phyloP scores from a whole-genome alignment of 306 rosid species.

The Hippophae gyantsensis region DNA sequence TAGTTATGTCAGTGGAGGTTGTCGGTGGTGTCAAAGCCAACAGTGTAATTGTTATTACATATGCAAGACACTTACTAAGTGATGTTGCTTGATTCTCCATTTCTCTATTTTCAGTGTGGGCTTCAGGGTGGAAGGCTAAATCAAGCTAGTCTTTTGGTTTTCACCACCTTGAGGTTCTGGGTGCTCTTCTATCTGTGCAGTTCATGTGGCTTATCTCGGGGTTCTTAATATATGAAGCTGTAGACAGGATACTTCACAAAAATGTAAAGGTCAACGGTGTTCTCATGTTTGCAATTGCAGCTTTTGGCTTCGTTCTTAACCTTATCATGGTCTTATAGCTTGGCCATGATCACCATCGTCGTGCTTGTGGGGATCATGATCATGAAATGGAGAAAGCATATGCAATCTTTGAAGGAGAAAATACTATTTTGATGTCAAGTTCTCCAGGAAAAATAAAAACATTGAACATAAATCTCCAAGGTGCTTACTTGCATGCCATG shows the following conservation, averaged over 20 bases:
- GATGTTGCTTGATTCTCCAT: slow-evolving; percentile 69
- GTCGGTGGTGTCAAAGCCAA: slow-evolving; percentile 80
- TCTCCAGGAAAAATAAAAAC: slow-evolving; percentile 21
- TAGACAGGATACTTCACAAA: slow-evolving; percentile 37
- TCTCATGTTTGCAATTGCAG: slow-evolving; percentile 78
- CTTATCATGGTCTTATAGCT: slow-evolving; percentile 75
- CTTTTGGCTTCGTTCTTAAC: slow-evolving; percentile 72
- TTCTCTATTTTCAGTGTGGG: slow-evolving; percentile 79
- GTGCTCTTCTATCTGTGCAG: slow-evolving; percentile 82
- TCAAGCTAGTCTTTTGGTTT: slow-evolving; percentile 68
- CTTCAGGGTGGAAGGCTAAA: slow-evolving; percentile 82
- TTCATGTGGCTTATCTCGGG: slow-evolving; percentile 83
- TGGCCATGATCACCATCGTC: slow-evolving; percentile 43
- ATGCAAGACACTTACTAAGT: slow-evolving; percentile 87
- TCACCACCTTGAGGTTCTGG: slow-evolving; percentile 78
- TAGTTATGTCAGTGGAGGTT: slow-evolving; percentile 63
- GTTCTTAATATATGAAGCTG: slow-evolving; percentile 63
- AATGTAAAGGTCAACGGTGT: slow-evolving; percentile 47
- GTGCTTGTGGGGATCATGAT: slow-evolving; percentile 21
- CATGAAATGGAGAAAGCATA: slow-evolving; percentile 31
- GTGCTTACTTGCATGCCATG: slow-evolving; percentile 87
- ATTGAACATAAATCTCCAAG: slow-evolving; percentile 69
- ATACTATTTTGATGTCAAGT: slow-evolving; percentile 29
- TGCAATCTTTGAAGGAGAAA: slow-evolving; percentile 37
- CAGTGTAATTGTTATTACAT: slow-evolving; percentile 73